These are phyloP conservation scores for Suillus placidus DNA, from an alignment of 768 basidiomycete species.

Conservation along the genomic window DNA sequence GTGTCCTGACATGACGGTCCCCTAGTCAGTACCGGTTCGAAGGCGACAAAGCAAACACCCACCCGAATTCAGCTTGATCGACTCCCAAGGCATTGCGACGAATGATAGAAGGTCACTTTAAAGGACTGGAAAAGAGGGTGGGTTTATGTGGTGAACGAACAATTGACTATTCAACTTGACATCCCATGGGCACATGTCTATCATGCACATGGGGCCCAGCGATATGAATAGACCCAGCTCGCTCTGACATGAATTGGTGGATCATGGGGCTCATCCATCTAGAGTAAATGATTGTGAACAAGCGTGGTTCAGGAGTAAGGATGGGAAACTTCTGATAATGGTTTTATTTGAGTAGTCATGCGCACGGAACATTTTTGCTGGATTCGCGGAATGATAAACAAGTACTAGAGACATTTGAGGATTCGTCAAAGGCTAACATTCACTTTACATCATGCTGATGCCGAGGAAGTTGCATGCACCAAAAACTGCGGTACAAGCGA, in stretches of 20 bases:
- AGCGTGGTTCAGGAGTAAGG: background rate
- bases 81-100: background rate
- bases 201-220: background rate
- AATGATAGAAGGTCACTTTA: background rate
- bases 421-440: background rate
- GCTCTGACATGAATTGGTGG: background rate
- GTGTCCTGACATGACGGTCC: background rate
- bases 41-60: background rate
- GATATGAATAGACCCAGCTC: background rate
- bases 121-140: background rate
- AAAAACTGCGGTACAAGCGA: slow-evolving; percentile 1
- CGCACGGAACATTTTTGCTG: background rate
- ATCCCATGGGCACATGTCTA: background rate
- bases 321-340: background rate
- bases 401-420: slow-evolving; percentile 1
- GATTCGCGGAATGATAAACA: background rate
- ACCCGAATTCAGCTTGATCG: slow-evolving; percentile 1
- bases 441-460: background rate
- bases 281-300: background rate
- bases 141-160: background rate
- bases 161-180: background rate
- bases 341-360: background rate
- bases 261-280: background rate
- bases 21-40: background rate
- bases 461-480: slow-evolving; percentile 7